Evolutionary conservation across 129 eudicot species (phyloP).

Genomic region (Centrapalus pauciflorus): DNA sequence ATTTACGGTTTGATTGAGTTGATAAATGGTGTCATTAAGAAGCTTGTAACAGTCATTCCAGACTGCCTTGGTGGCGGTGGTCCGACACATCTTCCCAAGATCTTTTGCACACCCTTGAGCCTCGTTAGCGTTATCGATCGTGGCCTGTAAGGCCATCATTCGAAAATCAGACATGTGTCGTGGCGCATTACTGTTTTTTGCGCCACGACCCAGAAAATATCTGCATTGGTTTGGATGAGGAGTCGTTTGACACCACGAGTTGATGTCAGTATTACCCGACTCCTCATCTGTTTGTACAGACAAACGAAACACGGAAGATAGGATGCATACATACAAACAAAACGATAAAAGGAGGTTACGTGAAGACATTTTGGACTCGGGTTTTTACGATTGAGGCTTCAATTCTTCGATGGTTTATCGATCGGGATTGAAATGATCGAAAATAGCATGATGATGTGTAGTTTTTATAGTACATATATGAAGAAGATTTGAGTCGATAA

Average conservation of each 20-base stretch:
- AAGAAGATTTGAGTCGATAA: conserved; percentile 13
- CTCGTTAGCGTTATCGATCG: conserved; percentile 46
- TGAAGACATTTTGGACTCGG: conserved; percentile 10
- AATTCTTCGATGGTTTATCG: background rate
- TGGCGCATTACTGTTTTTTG: conserved; percentile 14
- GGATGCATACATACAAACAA: background rate
- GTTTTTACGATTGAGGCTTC: background rate
- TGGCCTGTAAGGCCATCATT: conserved; percentile 32
- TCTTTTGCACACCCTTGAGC: conserved; percentile 33
- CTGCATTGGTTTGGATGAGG: conserved; percentile 79
- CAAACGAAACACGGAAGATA: background rate
- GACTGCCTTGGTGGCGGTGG: conserved; percentile 37
- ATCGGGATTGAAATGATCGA: background rate
- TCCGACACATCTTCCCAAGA: conserved; percentile 31
- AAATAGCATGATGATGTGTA: conserved; percentile 5
- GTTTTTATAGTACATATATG: conserved; percentile 16
- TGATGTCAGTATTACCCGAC: conserved; percentile 17
- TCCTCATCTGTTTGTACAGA: conserved; percentile 11
- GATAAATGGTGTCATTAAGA: conserved; percentile 44
- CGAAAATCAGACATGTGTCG: conserved; percentile 45
- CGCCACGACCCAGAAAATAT: conserved; percentile 35
- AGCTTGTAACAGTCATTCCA: conserved; percentile 62
- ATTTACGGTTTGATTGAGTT: conserved; percentile 50
- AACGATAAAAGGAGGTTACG: background rate
- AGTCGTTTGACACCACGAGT: conserved; percentile 62